phyloP scores from a whole-genome alignment of 2,329 filamentous ascomycete species.

The Malbranchea zuffiana region DNA sequence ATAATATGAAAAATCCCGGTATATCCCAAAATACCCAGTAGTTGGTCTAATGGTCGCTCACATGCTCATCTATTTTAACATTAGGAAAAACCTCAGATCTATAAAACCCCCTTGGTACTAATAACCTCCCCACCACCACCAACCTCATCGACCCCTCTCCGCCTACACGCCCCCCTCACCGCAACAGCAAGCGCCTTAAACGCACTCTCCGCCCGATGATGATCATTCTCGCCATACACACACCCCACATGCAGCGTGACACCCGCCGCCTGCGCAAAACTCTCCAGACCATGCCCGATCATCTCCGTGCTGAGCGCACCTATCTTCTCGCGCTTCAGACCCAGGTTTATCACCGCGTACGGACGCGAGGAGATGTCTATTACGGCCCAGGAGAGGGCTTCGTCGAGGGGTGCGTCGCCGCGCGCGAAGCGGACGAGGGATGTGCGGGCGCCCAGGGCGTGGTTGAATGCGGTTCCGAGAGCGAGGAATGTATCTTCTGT shows the following conservation, averaged over 20 bases:
- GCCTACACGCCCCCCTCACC: slow-evolving; percentile 61
- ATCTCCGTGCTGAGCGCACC: slow-evolving; percentile 91
- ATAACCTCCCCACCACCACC: slow-evolving; percentile 85
- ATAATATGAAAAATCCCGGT: not conserved
- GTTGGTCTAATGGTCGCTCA: not conserved
- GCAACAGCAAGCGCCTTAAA: slow-evolving; percentile 95
- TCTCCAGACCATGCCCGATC: slow-evolving; percentile 90
- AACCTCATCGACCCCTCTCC: slow-evolving; percentile 62
- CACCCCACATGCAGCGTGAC: slow-evolving; percentile 95
- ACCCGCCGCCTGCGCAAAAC: slow-evolving; percentile 80
- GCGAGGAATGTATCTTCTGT: slow-evolving; percentile 92
- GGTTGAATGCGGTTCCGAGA: slow-evolving; percentile 72
- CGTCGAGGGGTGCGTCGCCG: slow-evolving; percentile 88
- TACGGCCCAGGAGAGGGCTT: slow-evolving; percentile 85
- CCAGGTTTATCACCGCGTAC: slow-evolving; percentile 71
- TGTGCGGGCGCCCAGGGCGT: slow-evolving; percentile 62
- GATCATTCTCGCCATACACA: slow-evolving; percentile 82
- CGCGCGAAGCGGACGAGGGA: slow-evolving; percentile 84
- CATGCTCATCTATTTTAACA: not conserved
- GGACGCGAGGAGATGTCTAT: slow-evolving; percentile 91
- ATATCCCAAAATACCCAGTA: not conserved
- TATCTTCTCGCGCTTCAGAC: slow-evolving; percentile 81
- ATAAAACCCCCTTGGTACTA: slow-evolving; percentile 89
- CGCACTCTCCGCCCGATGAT: slow-evolving; percentile 89
- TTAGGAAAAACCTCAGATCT: slow-evolving; percentile 1